Evolutionary conservation across 1,284 basidiomycete genomes (phyloP), one percentile per base, ranked within the genome.

Genomic region (Sparassis latifolia): DNA sequence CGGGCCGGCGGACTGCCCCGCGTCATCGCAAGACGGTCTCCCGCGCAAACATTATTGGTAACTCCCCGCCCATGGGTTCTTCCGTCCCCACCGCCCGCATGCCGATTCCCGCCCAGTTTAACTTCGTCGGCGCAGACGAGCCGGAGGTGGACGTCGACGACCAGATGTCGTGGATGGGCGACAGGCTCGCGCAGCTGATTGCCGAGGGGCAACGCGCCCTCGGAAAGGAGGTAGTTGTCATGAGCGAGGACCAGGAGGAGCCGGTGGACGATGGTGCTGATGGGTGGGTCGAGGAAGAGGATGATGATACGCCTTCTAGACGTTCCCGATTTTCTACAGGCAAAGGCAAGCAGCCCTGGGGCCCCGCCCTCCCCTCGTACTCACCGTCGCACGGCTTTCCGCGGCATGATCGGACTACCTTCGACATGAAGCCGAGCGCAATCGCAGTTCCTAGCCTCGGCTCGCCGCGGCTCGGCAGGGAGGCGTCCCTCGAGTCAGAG

Each of bases 161-260:
- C 7, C 56, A 87, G 73, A 87, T 89, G 81, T 82, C 86, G 54
- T 86, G 83, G 83, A 84, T 89, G 52, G 80, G 83, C 6, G 81
- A 77, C 54, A 77, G 78, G 57, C 74, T 89, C 33, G 66, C 77
- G n/a, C 68, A 67, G 52, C 76, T 89, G 42, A 88, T 89, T 55
- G 78, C 80, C 59, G 80, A 89, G 57, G 87, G 87, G 10, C 80
- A 85, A 61, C 79, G 76, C 45, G 87, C 86, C 0, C 73, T 89
- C 7, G 78, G 77, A 10, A 71, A 75, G 30, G 85, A 89, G 62
- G 73, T 89, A 28, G 87, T 89, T 3, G 77, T 89, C 5, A 78
- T 80, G 74, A 80, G 78, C 55, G 87, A 89, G 44, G 71, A 74
- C 5, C 71, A 79, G 50, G 85, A 86, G 58, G 86, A 89, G 54